Conservation (phyloP, 129 eudicot species). For the carrot (Daucus carota) region DH1_v3.0 NC_030385.2:29446501-29447000, state of each 20-base stretch:
- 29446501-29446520: not conserved
- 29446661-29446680: not conserved
- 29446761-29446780: too few relatives aligned
- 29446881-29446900: not conserved
- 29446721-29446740: not conserved
- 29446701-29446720: not conserved
- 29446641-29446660: conserved; percentile 23
- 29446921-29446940: not conserved
- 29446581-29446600: conserved; percentile 14
- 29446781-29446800: not conserved
- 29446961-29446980: not conserved
- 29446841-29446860: not conserved
- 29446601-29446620: conserved; percentile 31
- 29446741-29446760: not conserved
- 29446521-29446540: not conserved
- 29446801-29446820: too few relatives aligned
- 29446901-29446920: not conserved
- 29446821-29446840: not conserved
- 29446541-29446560: not conserved
- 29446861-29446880: not conserved
- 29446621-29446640: not conserved
- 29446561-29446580: not conserved
- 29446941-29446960: not conserved
- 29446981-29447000: not conserved
- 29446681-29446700: not conserved